Conservation (phyloP, 805 yeast species). For the Wickerhamomyces subpelliculosus region DNA sequence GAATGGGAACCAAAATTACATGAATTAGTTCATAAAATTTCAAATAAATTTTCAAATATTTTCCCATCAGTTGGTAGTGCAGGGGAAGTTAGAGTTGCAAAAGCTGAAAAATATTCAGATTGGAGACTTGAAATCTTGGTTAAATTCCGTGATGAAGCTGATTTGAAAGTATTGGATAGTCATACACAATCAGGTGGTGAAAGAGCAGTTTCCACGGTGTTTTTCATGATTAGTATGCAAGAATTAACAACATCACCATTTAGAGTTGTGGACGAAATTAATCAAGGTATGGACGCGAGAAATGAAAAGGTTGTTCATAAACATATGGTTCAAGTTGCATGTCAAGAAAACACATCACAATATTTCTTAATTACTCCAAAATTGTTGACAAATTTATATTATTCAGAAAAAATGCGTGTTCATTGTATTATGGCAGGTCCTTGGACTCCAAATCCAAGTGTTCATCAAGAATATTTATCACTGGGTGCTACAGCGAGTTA, state of each 20-base stretch:
- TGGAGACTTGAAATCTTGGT: conserved; percentile 87
- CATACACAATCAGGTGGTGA: conserved; percentile 97
- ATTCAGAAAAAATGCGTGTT: conserved; percentile 73
- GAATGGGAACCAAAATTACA: conserved; percentile 62
- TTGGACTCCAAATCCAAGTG: conserved; percentile 33
- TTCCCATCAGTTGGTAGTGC: conserved; percentile 77
- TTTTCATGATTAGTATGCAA: conserved; percentile 86
- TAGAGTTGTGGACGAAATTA: conserved; percentile 94
- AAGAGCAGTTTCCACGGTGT: conserved; percentile 89
- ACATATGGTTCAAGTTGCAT: conserved; percentile 83
- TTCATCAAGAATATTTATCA: conserved; percentile 23
- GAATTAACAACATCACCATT: conserved; percentile 85
- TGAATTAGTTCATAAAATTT: conserved; percentile 45
- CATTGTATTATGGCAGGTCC: conserved; percentile 73
- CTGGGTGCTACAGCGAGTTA: conserved; percentile 30
- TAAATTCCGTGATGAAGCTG: conserved; percentile 73
- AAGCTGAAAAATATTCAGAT: conserved; percentile 47
- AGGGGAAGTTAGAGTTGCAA: conserved; percentile 65
- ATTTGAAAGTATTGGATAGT: conserved; percentile 66
- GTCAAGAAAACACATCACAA: conserved; percentile 59
- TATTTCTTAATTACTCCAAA: conserved; percentile 93
- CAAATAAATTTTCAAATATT: conserved; percentile 55
- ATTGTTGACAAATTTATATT: conserved; percentile 67
- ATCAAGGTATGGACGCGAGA: conserved; percentile 96
- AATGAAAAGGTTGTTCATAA: conserved; percentile 85